Evolutionary conservation across 805 yeast species (phyloP), one percentile per base, ranked within the genome.

Genomic region (Pichia californica): DNA sequence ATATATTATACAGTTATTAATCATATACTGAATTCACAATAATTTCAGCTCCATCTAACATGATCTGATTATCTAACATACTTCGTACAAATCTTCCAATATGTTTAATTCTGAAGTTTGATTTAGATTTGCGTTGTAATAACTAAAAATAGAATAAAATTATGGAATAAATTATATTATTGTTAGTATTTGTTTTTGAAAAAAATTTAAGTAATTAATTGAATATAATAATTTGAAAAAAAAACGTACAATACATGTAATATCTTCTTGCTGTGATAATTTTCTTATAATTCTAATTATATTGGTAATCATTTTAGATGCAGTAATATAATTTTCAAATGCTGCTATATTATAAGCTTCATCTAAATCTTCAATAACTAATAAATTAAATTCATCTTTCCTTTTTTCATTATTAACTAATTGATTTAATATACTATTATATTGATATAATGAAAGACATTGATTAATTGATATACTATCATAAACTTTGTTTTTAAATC

Each of bases 351-450:
- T 58, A 43, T 60, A 57, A n/a, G 55, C 39, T 19, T 50, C 58
- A 16, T 49, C 50, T 7, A 62, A 36, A 34, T 62, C 64, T 44
- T 61, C 61, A 14, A 62, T 45, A 3, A 62, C 53, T 13, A 43
- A n/a, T 16, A 35, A 30, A 15, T 41, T 9, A 5, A 21, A 27
- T 10, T 31, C 27, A 9, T 28, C 27, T 4, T 31, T 7, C 15
- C 23, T 21, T 1, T 10, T 4, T 27, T 31, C 4, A 13, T 26
- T 21, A 8, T 26, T n/a, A 5, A 35, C n/a, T 8, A 32, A 19
- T n/a, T 23, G 21, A 16, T 30, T n/a, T 13, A 41, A 4, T 27
- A 18, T 36, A 13, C 27, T 32, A 29, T 36, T 9, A 5, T 25
- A 23, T 21, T 42, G 28, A 9, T 15, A 9, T 18, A 42, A 30